Evolutionary conservation across 768 basidiomycete species (phyloP), one percentile per base, ranked within the genome.

Genomic region (Lactifluus hygrophoroides): DNA sequence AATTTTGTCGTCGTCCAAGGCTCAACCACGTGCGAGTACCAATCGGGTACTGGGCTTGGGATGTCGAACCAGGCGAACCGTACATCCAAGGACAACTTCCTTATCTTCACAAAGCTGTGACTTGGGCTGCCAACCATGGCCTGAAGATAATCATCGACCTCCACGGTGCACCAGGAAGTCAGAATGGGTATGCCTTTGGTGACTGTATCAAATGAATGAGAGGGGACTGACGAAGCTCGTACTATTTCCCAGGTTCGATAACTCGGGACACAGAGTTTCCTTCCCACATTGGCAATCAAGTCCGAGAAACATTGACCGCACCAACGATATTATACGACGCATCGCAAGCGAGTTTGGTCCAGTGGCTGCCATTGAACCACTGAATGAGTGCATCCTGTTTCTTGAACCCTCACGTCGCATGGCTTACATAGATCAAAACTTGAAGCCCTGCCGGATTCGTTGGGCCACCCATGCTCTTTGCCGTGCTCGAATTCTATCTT

Each of bases 31-130:
- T 92, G 56, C 81, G 90, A 38, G 65, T 92, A 32, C 90, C 90
- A 17, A 88, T 94, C 48, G 93, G 91, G 16, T 95, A 89, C 69
- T 94, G 90, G 90, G 90, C 88, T 2, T 91, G 86, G 66, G 89
- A 94, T 58, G 83, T 91, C 44, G 77, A 80, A 17, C 75, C 76
- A n/a, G 88, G 88, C 10, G 86, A 92, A 65, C 91, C 90, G 14
- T 91, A 79, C 68, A 82, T 88, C 58, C 80, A 82, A 69, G 89
- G 89, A 13, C 89, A 90, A 69, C 73, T 88, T 37, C 79, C 85
- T 16, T 90, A 86, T 70, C 73, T 91, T 23, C 65, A 75, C 61
- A 79, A 82, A 40, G 88, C 88, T 10, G 77, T 88, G 38, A 69
- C 69, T 23, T 92, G 90, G 83, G 92, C 93, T 1, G 69, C 73